phyloP scores from a whole-genome alignment of 1,284 basidiomycete genomes.

The Cystobasidium slooffiae region DNA sequence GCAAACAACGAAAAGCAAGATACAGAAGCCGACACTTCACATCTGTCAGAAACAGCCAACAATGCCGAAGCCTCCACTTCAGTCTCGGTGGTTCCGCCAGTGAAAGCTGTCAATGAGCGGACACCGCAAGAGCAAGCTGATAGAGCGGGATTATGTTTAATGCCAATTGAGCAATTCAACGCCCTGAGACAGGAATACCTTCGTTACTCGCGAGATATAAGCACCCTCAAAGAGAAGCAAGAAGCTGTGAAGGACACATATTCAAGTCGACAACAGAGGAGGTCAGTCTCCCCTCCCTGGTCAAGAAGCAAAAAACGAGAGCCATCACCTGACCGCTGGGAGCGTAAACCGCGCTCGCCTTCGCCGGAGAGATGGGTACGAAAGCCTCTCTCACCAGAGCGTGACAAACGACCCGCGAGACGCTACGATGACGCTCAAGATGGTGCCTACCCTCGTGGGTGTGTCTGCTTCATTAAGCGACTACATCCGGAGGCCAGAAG shows the following conservation, averaged over 20 bases:
- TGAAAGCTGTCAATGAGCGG: not conserved
- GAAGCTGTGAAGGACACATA: conserved; percentile 16
- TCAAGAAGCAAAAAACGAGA: conserved; percentile 2
- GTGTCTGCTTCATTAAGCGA: conserved; percentile 70
- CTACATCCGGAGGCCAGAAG: conserved; percentile 74
- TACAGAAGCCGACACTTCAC: not conserved
- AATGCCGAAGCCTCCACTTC: not conserved
- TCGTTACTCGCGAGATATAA: conserved; percentile 34
- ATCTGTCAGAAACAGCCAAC: not conserved
- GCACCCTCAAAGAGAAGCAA: conserved; percentile 21
- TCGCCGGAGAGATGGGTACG: conserved; percentile 10
- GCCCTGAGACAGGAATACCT: conserved; percentile 39
- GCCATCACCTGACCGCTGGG: conserved; percentile 27
- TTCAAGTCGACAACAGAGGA: not conserved
- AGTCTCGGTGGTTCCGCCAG: too few relatives aligned
- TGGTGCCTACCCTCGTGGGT: conserved; percentile 65
- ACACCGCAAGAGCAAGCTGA: not conserved
- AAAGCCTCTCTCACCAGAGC: conserved; percentile 24
- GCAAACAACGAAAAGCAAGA: too few relatives aligned
- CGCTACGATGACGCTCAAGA: conserved; percentile 23
- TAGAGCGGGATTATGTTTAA: not conserved
- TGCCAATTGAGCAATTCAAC: conserved; percentile 27
- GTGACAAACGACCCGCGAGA: conserved; percentile 13
- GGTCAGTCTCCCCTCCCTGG: conserved; percentile 3
- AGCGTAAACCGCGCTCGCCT: conserved; percentile 30